These are phyloP conservation scores for Psilocybe sp. DNA, from an alignment of 768 basidiomycete species.

Conservation along the genomic window DNA sequence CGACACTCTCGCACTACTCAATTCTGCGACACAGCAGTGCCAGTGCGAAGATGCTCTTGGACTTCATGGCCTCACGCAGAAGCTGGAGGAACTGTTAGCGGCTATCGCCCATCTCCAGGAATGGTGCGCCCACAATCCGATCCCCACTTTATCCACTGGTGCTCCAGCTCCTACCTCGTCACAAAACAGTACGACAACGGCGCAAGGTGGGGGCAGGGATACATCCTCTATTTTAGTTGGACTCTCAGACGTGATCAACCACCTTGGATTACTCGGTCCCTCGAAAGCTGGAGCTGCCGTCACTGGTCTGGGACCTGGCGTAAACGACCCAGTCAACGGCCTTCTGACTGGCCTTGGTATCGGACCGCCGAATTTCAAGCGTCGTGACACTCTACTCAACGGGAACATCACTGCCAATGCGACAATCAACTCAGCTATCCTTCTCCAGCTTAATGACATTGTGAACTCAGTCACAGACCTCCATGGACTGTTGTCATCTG, in stretches of 20 bases:
- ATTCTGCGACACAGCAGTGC: slow-evolving; percentile 16
- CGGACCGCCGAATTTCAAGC: slow-evolving; percentile 13
- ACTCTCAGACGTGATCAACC: slow-evolving; percentile 12
- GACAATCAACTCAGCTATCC: slow-evolving; percentile 14
- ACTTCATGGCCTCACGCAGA: slow-evolving; percentile 10
- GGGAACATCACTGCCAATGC: slow-evolving; percentile 2
- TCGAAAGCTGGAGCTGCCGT: slow-evolving; percentile 9
- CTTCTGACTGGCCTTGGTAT: slow-evolving; percentile 10
- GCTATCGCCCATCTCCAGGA: slow-evolving; percentile 5
- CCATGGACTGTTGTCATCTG: slow-evolving; percentile 5
- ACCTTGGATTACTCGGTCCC: slow-evolving; percentile 10
- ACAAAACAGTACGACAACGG: background rate
- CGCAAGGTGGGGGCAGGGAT: background rate
- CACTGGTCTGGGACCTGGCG: slow-evolving; percentile 9
- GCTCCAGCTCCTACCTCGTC: background rate
- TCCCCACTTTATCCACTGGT: slow-evolving; percentile 1
- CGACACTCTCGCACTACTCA: slow-evolving; percentile 15
- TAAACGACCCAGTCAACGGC: slow-evolving; percentile 8
- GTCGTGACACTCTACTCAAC: slow-evolving; percentile 1
- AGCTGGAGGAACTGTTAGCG: slow-evolving; percentile 12
- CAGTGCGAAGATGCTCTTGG: slow-evolving; percentile 17
- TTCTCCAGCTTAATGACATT: slow-evolving; percentile 14
- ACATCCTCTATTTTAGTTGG: slow-evolving; percentile 11
- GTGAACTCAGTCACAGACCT: slow-evolving; percentile 18
- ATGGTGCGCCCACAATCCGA: slow-evolving; percentile 7